Evolutionary conservation across 2,329 filamentous ascomycete species (phyloP).

Genomic region (Penicillium sp.): DNA sequence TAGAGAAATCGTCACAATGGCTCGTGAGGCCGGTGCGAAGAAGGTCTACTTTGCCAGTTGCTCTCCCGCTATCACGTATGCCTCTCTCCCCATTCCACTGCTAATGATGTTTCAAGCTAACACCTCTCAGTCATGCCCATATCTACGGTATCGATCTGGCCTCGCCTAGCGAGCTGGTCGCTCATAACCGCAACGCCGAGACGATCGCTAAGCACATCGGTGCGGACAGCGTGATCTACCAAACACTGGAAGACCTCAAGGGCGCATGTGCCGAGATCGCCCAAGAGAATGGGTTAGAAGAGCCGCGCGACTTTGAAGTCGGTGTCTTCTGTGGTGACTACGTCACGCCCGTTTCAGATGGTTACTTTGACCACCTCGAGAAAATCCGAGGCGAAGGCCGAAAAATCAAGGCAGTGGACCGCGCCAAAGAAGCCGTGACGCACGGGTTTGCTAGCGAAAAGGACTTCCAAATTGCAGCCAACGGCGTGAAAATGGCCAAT

Average conservation of each 20-base stretch:
- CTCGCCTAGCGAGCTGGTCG: slow-evolving; percentile 72
- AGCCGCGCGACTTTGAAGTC: slow-evolving; percentile 74
- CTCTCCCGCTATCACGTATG: slow-evolving; percentile 74
- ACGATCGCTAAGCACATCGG: slow-evolving; percentile 71
- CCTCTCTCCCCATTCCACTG: background rate
- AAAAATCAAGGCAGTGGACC: slow-evolving; percentile 69
- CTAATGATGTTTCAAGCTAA: slow-evolving; percentile 11
- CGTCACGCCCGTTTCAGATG: slow-evolving; percentile 75
- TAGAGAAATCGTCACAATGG: slow-evolving; percentile 81
- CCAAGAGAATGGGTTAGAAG: slow-evolving; percentile 56
- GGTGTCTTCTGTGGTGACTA: slow-evolving; percentile 92
- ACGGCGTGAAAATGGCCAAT: slow-evolving; percentile 63
- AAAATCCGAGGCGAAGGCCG: slow-evolving; percentile 71
- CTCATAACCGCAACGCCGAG: slow-evolving; percentile 66
- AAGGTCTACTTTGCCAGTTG: slow-evolving; percentile 85
- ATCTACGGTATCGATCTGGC: slow-evolving; percentile 84
- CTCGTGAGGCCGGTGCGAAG: slow-evolving; percentile 78
- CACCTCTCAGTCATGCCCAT: slow-evolving; percentile 66
- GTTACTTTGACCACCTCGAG: slow-evolving; percentile 83
- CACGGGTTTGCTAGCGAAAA: slow-evolving; percentile 64
- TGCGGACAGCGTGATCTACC: slow-evolving; percentile 77
- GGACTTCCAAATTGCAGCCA: slow-evolving; percentile 66
- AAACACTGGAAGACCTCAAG: slow-evolving; percentile 78
- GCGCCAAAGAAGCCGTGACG: slow-evolving; percentile 67
- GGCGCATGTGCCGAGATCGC: slow-evolving; percentile 76